These are phyloP conservation scores for Capsicum pubescens DNA, from an alignment of 257 asterid genomes.

Conservation along the genomic window DNA sequence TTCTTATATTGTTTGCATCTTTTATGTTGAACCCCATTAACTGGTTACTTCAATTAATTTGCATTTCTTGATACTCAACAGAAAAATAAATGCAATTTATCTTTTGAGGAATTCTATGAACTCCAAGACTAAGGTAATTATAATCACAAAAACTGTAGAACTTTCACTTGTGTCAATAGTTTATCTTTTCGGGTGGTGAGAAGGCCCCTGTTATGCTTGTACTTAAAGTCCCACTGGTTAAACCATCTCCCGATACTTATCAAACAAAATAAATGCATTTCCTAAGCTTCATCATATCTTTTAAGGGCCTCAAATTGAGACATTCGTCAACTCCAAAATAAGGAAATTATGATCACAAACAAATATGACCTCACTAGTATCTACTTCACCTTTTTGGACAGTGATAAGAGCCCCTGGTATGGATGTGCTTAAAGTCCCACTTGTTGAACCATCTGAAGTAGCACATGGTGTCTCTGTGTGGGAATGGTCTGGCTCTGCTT, in stretches of 20 bases:
- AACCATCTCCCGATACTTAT: conserved; percentile 19
- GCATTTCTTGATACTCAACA: conserved; percentile 19
- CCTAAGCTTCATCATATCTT: conserved; percentile 13
- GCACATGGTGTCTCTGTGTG: conserved; percentile 40
- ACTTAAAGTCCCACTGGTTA: conserved; percentile 35
- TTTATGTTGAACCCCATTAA: neutral
- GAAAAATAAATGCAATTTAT: neutral
- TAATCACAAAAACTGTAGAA: neutral
- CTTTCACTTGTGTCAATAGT: neutral
- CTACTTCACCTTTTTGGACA: conserved; percentile 11
- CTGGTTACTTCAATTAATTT: neutral
- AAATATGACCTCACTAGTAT: neutral
- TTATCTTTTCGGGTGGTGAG: neutral
- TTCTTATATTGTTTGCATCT: neutral
- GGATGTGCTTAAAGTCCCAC: conserved; percentile 38
- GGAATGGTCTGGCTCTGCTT: conserved; percentile 49
- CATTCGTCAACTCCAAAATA: neutral
- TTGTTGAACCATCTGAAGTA: conserved; percentile 33
- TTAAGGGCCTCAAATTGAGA: neutral
- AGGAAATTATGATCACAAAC: neutral
- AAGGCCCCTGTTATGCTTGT: conserved; percentile 12
- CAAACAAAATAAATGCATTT: neutral
- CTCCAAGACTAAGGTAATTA: neutral
- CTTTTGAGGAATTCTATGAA: neutral
- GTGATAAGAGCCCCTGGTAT: conserved; percentile 43